Conservation (phyloP, 768 basidiomycete genomes). For the Lactarius indigo region DNA sequence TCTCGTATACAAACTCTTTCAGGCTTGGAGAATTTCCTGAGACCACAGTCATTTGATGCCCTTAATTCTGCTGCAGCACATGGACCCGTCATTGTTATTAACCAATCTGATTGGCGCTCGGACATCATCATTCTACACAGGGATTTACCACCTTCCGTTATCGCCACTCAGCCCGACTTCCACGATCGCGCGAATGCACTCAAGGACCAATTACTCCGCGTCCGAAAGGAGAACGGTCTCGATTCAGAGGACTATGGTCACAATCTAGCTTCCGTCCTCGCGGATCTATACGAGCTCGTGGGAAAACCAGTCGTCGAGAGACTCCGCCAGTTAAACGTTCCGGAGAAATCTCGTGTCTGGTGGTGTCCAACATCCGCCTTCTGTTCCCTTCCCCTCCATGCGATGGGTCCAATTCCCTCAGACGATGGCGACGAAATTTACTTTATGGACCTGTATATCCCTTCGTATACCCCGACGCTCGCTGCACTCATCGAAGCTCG, state of each 20-base stretch:
- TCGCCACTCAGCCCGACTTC: too few relatives aligned
- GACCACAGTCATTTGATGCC: not conserved
- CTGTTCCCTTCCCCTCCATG: conserved; percentile 1
- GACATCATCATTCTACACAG: not conserved
- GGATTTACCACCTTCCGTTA: not conserved
- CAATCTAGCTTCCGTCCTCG: not conserved
- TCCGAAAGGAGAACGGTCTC: not conserved
- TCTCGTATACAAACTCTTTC: not conserved
- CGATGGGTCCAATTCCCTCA: not conserved
- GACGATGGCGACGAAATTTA: not conserved
- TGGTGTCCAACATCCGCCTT: not conserved
- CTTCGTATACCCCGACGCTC: not conserved
- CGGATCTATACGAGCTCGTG: not conserved
- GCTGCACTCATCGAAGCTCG: not conserved
- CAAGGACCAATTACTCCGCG: not conserved
- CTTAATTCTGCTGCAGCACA: not conserved
- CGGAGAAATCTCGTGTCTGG: not conserved
- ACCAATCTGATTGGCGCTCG: not conserved
- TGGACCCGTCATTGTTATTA: not conserved
- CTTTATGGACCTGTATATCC: not conserved
- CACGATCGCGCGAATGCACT: not conserved
- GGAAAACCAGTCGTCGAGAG: not conserved
- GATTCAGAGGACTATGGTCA: not conserved
- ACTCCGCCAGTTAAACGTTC: not conserved
- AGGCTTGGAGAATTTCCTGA: not conserved